phyloP scores from a whole-genome alignment of 2,329 filamentous ascomycete species.

The Aspergillus pseudoviridinutans region DNA sequence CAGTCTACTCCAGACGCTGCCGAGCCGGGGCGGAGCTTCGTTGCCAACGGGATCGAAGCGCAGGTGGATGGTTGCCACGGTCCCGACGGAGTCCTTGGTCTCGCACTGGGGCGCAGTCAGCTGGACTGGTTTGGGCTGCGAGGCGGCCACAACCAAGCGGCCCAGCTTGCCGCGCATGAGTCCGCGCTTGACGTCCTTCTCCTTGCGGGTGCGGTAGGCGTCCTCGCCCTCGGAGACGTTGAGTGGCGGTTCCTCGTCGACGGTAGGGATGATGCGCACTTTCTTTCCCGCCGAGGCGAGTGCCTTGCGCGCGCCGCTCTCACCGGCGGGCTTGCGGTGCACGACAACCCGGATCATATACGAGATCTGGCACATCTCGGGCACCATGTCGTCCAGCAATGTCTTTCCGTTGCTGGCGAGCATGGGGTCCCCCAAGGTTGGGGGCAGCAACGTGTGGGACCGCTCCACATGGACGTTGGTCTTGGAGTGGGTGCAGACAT shows the following conservation, averaged over 20 bases:
- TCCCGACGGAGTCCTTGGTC: slow-evolving; percentile 44
- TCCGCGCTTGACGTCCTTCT: slow-evolving; percentile 59
- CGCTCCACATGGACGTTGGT: slow-evolving; percentile 50
- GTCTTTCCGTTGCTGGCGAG: slow-evolving; percentile 48
- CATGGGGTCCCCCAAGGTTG: slow-evolving; percentile 57
- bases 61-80: slow-evolving; percentile 53
- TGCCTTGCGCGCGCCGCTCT: slow-evolving; percentile 25
- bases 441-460: slow-evolving; percentile 57
- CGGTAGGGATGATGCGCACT: slow-evolving; percentile 57
- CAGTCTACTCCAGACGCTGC: slow-evolving; percentile 51
- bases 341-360: slow-evolving; percentile 54
- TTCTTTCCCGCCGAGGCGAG: slow-evolving; percentile 52
- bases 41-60: slow-evolving; percentile 58
- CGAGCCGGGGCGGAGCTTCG: slow-evolving; percentile 51
- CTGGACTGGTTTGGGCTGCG: slow-evolving; percentile 55
- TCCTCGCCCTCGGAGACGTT: slow-evolving; percentile 44
- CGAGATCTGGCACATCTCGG: slow-evolving; percentile 58
- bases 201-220: slow-evolving; percentile 51
- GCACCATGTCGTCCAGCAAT: slow-evolving; percentile 58
- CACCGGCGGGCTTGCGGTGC: slow-evolving; percentile 5
- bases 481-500: slow-evolving; percentile 53
- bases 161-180: slow-evolving; percentile 57
- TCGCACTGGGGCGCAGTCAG: slow-evolving; percentile 42
- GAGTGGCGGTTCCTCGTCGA: slow-evolving; percentile 58
- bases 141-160: slow-evolving; percentile 53